phyloP scores from a whole-genome alignment of 768 basidiomycete genomes.

The Tubosaeta sp. region DNA sequence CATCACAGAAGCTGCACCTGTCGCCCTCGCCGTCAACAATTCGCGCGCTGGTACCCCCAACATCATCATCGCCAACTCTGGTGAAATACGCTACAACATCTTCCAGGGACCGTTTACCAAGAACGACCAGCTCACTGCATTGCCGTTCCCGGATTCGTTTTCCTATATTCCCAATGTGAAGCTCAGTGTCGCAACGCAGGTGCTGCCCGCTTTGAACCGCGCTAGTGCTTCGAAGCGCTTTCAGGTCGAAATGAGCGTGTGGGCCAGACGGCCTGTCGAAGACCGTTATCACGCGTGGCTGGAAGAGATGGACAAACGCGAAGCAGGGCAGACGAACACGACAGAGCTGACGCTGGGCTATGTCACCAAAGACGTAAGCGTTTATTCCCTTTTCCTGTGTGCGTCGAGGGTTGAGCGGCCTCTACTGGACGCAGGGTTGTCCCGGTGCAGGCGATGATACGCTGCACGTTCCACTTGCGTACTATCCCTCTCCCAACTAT shows the following conservation, averaged over 20 bases:
- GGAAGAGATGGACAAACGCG: constrained; percentile 46
- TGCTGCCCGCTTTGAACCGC: constrained; percentile 53
- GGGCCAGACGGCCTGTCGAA: constrained; percentile 43
- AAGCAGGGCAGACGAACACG: constrained; percentile 21
- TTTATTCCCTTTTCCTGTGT: not conserved
- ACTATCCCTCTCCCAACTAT: constrained; percentile 52
- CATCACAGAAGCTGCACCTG: constrained; percentile 48
- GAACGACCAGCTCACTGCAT: constrained; percentile 75
- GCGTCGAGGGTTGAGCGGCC: not conserved
- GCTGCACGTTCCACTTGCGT: constrained; percentile 56
- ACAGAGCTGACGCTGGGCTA: constrained; percentile 67
- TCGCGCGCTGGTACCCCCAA: constrained; percentile 55
- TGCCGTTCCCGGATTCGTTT: constrained; percentile 66
- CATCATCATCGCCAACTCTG: constrained; percentile 63
- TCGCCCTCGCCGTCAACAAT: constrained; percentile 59
- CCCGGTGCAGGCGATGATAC: constrained; percentile 76
- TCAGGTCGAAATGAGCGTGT: constrained; percentile 20
- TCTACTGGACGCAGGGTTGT: constrained; percentile 43
- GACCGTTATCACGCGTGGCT: constrained; percentile 53
- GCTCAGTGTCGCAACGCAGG: constrained; percentile 45
- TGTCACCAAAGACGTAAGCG: constrained; percentile 65
- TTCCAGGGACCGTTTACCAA: constrained; percentile 69
- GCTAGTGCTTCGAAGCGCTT: constrained; percentile 24
- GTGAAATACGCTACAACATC: constrained; percentile 62
- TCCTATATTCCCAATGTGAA: constrained; percentile 55